Evolutionary conservation across 805 yeast species (phyloP).

Genomic region (Candida verbasci): DNA sequence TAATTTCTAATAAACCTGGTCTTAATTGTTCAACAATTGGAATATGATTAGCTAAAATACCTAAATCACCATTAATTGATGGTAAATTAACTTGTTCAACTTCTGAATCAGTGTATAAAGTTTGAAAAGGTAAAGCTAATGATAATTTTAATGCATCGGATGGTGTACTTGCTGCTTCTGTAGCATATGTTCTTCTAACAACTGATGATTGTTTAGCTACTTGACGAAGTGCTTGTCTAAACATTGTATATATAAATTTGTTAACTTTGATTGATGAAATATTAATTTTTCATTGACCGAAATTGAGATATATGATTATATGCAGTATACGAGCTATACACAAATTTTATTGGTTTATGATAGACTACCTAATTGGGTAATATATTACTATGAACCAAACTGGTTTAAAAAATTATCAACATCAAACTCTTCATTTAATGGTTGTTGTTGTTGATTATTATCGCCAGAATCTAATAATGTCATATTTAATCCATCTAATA

Average conservation of each 20-base stretch:
- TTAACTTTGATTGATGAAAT: slow-evolving; percentile 1
- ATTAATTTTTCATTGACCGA: slow-evolving; percentile 7
- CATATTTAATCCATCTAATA: slow-evolving; percentile 41
- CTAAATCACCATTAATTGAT: slow-evolving; percentile 91
- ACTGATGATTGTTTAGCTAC: slow-evolving; percentile 56
- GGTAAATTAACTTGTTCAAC: slow-evolving; percentile 85
- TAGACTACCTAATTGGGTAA: slow-evolving; percentile 27
- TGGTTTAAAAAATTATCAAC: slow-evolving; percentile 42
- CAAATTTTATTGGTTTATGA: slow-evolving; percentile 4
- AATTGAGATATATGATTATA: background rate
- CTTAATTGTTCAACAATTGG: slow-evolving; percentile 94
- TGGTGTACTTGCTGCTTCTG: slow-evolving; percentile 50
- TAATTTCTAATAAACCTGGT: slow-evolving; percentile 93
- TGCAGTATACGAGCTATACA: background rate
- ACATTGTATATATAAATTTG: too few relatives aligned
- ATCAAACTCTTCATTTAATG: slow-evolving; percentile 37
- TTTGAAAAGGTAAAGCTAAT: slow-evolving; percentile 86
- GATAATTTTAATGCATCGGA: slow-evolving; percentile 77
- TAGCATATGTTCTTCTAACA: slow-evolving; percentile 85
- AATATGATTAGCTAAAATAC: slow-evolving; percentile 96
- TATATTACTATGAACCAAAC: slow-evolving; percentile 25
- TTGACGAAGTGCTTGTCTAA: slow-evolving; percentile 61
- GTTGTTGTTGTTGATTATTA: slow-evolving; percentile 8
- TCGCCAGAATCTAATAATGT: slow-evolving; percentile 31
- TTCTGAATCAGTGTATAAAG: slow-evolving; percentile 55